Evolutionary conservation across 192 early-diverging fungal genomes (phyloP).

Genomic region (Coemansia sp.): DNA sequence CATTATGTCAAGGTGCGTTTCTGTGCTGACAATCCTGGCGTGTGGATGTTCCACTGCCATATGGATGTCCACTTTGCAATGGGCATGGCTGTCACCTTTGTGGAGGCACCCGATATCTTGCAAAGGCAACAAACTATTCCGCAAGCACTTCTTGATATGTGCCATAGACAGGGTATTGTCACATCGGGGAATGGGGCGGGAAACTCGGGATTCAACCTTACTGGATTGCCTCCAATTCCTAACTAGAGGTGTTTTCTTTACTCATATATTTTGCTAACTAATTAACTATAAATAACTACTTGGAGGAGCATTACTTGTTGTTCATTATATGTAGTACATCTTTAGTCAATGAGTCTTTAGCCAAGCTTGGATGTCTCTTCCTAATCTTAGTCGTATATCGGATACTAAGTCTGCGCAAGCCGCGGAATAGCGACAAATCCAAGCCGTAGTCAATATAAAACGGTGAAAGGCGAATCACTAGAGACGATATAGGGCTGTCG

Average conservation of each 20-base stretch:
- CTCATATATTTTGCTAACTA: no score
- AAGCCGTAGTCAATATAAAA: background rate
- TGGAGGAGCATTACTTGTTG: no score
- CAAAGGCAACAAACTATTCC: constrained; percentile 57
- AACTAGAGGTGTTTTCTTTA: no score
- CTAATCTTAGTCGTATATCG: no score
- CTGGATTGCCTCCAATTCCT: constrained; percentile 12
- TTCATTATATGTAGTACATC: no score
- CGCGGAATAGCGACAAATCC: background rate
- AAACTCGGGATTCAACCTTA: constrained; percentile 64
- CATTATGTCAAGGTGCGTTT: constrained; percentile 70
- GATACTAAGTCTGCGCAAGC: background rate
- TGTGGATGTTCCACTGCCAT: constrained; percentile 86
- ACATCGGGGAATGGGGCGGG: constrained; percentile 72
- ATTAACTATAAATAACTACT: no score
- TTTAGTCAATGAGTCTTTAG: no score
- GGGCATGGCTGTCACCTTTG: constrained; percentile 67
- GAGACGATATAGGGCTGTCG: constrained; percentile 3
- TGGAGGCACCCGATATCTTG: constrained; percentile 67
- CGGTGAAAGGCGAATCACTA: constrained; percentile 10
- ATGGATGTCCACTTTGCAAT: constrained; percentile 58
- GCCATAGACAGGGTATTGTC: constrained; percentile 58
- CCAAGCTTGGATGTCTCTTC: no score
- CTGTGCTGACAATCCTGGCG: constrained; percentile 76
- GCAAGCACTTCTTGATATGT: constrained; percentile 57